A percentile compares a stretch with the other conserved stretches of the same genome.
phyloP scores from a whole-genome alignment of 2,329 filamentous ascomycete species.

The Hortaea werneckii region DNA sequence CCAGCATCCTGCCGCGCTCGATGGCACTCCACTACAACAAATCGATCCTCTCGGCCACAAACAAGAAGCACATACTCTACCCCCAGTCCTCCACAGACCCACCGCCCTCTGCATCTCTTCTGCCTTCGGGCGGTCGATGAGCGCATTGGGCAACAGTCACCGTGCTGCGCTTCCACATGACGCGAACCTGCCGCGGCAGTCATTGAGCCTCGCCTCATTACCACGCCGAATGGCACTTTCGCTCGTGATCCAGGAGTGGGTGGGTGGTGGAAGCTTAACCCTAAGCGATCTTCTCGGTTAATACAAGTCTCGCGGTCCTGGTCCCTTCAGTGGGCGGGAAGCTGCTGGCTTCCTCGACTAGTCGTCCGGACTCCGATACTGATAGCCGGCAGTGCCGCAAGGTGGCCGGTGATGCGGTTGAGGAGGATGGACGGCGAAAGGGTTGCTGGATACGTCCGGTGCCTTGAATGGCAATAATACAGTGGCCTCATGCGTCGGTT shows the following conservation, averaged over 20 bases:
- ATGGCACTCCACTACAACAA: constrained; percentile 4
- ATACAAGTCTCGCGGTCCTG: constrained; percentile 28
- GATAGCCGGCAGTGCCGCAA: constrained; percentile 1
- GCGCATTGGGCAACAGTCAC: constrained; percentile 18
- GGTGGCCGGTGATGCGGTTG: constrained; percentile 6
- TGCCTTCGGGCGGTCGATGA: constrained; percentile 9
- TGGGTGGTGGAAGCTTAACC: constrained; percentile 72
- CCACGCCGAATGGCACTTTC: constrained; percentile 10
- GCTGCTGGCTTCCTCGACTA: constrained; percentile 64
- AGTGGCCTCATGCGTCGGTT: constrained; percentile 62
- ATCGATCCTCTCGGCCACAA: constrained; percentile 26
- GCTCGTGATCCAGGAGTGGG: not conserved
- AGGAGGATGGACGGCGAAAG: constrained; percentile 18
- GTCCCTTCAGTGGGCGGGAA: constrained; percentile 26
- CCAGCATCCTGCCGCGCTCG: constrained; percentile 7
- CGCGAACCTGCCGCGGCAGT: constrained; percentile 2
- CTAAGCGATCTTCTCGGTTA: constrained; percentile 68
- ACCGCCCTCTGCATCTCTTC: constrained; percentile 59
- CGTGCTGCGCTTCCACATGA: constrained; percentile 21
- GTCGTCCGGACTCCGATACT: constrained; percentile 22
- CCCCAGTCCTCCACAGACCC: constrained; percentile 65
- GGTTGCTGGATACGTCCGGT: constrained; percentile 24
- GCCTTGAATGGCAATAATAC: constrained; percentile 18
- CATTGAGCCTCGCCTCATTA: constrained; percentile 9
- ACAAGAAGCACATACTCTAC: constrained; percentile 58